Conservation (phyloP, 1,284 basidiomycete genomes). For the Pascua sp. region DNA sequence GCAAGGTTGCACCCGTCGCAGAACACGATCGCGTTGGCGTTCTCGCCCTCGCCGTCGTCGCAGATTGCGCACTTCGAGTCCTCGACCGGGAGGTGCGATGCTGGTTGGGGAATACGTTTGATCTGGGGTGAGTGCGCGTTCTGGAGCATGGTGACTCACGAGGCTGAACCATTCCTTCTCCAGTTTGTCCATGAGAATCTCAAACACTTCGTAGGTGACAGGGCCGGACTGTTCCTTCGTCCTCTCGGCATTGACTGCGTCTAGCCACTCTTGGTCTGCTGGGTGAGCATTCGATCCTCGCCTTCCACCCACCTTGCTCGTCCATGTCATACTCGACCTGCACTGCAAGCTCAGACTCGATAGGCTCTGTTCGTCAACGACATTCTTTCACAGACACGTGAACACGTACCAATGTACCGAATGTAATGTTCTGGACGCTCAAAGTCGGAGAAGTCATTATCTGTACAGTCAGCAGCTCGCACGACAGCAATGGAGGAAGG, state of each 20-base stretch:
- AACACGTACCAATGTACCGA: slow-evolving; percentile 69
- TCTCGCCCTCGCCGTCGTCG: slow-evolving; percentile 97
- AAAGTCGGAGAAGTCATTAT: slow-evolving; percentile 75
- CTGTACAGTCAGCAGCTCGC: slow-evolving; percentile 46
- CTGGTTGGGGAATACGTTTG: slow-evolving; percentile 82
- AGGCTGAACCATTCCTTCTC: slow-evolving; percentile 99
- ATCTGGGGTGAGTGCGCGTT: slow-evolving; percentile 56
- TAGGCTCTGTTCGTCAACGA: slow-evolving; percentile 62
- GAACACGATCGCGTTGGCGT: slow-evolving; percentile 98
- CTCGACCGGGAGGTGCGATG: slow-evolving; percentile 73
- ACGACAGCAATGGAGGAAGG: neutral
- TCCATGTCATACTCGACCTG: slow-evolving; percentile 99
- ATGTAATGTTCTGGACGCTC: slow-evolving; percentile 79
- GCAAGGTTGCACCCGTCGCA: slow-evolving; percentile 99
- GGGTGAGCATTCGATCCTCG: slow-evolving; percentile 35
- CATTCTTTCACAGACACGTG: no score
- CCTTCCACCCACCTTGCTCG: slow-evolving; percentile 99
- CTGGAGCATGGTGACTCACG: slow-evolving; percentile 53
- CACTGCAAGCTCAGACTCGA: slow-evolving; percentile 83
- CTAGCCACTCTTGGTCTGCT: slow-evolving; percentile 94
- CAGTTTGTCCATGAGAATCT: slow-evolving; percentile 92
- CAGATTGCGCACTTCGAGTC: slow-evolving; percentile 96
- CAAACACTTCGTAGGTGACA: slow-evolving; percentile 82
- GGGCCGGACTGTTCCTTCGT: slow-evolving; percentile 70
- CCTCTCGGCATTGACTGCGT: slow-evolving; percentile 76